Percentiles rank a stretch among this genome's conserved stretches.
phyloP scores from a whole-genome alignment of 805 yeast genomes.

The Candida multigemmis region DNA sequence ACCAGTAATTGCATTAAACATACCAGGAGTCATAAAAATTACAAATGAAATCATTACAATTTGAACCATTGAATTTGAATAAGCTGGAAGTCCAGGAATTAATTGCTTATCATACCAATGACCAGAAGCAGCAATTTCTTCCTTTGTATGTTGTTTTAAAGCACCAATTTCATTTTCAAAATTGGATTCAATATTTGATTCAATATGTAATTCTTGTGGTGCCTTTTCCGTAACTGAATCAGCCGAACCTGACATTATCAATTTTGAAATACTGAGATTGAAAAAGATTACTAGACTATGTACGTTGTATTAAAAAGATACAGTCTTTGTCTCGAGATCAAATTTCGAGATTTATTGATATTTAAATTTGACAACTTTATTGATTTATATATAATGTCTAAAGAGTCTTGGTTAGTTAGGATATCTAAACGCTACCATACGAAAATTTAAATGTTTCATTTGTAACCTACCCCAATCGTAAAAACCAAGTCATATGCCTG shows the following conservation, averaged over 20 bases:
- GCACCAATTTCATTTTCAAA: constrained; percentile 9
- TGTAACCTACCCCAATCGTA: too few species aligned
- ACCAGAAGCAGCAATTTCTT: constrained; percentile 22
- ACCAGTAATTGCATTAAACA: constrained; percentile 44
- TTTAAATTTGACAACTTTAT: too few species aligned
- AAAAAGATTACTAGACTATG: not conserved
- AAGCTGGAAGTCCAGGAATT: constrained; percentile 20
- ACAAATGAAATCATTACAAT: constrained; percentile 38
- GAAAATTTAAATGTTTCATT: too few species aligned
- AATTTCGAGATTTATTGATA: not conserved
- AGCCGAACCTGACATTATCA: constrained; percentile 1
- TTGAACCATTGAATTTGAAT: constrained; percentile 31
- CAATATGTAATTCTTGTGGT: too few species aligned
- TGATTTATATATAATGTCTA: too few species aligned
- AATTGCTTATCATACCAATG: constrained; percentile 29
- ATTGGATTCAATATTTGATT: too few species aligned
- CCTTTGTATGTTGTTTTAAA: constrained; percentile 13
- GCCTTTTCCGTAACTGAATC: not conserved
- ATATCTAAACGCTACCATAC: too few species aligned
- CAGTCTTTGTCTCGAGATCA: not conserved
- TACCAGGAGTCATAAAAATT: constrained; percentile 43
- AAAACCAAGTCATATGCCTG: too few species aligned
- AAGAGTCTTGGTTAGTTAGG: too few species aligned
- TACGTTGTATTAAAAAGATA: not conserved
- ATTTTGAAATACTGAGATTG: not conserved